Base-by-base conservation (phyloP, 2,329 filamentous ascomycete genomes). In the Trichoderma polysporum region DNA sequence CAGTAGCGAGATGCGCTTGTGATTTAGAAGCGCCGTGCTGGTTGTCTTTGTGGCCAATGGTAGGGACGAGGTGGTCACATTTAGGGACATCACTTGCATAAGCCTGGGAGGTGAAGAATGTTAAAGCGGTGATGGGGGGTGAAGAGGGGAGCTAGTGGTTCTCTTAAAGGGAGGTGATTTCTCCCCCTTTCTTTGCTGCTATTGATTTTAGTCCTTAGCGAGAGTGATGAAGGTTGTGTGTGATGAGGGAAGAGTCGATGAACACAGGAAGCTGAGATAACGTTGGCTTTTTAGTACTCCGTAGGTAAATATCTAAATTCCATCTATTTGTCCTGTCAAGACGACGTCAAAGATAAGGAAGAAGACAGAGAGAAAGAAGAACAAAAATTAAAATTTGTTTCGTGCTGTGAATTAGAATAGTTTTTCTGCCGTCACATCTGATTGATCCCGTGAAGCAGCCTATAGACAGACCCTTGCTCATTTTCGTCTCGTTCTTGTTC, bases 51-150 rank as follows among this genome's bases (percentile, higher is more conserved):
- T 63, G 50, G 49, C 66, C 66, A 68, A 68, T 68, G n/a, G 33
- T n/a, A 60, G 54, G 54, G 54, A 31, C 33, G 64, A 59, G 57
- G 56, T 57, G 68, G 67, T 65, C 69, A 69, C 69, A 68, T 73
- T 52, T 66, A 35, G 64, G 63, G 31, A 41, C 41, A 50, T 67
- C 68, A 60, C 68, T 54, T 63, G 68, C 65, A 67, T 67, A 60
- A 66, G 66, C 31, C 39, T 59, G 59, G 37, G n/a, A 45, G 41
- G 19, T 45, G 41, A 45, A 12, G 41, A 45, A 4, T 22, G n/a
- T 45, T 45, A 10, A 12, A 22, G n/a, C 41, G 19, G 41, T 45
- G 41, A 45, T 45, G 41, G 8, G 12, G n/a, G 41, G 8, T 45
- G 41, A 45, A 45, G 4, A 45, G 41, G 22, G n/a, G 9, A 19